Evolutionary conservation across 2,329 filamentous ascomycete genomes (phyloP).

Genomic region (Aspergillus sp.): DNA sequence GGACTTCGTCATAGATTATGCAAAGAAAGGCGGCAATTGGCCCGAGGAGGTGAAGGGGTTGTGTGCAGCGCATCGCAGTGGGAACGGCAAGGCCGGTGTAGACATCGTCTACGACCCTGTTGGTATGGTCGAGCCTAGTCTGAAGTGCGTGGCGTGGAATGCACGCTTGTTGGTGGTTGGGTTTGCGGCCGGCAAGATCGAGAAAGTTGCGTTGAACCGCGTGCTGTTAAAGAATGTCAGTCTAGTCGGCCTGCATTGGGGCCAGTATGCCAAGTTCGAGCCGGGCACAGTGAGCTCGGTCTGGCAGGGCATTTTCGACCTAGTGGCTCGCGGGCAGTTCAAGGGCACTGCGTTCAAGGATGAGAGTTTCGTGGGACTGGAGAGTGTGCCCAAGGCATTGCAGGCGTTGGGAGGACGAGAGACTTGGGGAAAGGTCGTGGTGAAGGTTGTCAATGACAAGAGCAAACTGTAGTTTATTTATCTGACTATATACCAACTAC

Average conservation of each 20-base stretch:
- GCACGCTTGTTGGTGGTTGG: conserved; percentile 80
- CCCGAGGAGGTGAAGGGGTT: conserved; percentile 65
- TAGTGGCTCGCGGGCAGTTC: conserved; percentile 73
- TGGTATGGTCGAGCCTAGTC: conserved; percentile 74
- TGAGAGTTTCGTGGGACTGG: conserved; percentile 71
- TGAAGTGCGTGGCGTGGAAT: conserved; percentile 92
- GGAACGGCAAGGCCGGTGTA: conserved; percentile 59
- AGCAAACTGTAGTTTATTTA: conserved; percentile 26
- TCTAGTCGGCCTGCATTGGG: conserved; percentile 87
- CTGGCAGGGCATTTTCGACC: conserved; percentile 71
- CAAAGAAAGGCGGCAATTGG: conserved; percentile 50
- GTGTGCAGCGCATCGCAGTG: conserved; percentile 46
- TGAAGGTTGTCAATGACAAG: conserved; percentile 69
- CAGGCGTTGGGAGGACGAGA: conserved; percentile 68
- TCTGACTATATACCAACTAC: not conserved
- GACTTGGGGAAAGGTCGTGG: conserved; percentile 94
- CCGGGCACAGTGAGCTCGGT: conserved; percentile 60
- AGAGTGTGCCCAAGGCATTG: conserved; percentile 67
- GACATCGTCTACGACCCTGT: conserved; percentile 96
- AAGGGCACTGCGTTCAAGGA: conserved; percentile 75
- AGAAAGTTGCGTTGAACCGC: conserved; percentile 87
- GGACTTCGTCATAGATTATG: conserved; percentile 73
- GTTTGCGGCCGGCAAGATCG: conserved; percentile 77
- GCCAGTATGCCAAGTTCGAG: conserved; percentile 68
- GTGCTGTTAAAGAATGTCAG: conserved; percentile 90